Base-by-base conservation (phyloP, 2,329 filamentous ascomycete species). In the Phaeosphaeria sp. region DNA sequence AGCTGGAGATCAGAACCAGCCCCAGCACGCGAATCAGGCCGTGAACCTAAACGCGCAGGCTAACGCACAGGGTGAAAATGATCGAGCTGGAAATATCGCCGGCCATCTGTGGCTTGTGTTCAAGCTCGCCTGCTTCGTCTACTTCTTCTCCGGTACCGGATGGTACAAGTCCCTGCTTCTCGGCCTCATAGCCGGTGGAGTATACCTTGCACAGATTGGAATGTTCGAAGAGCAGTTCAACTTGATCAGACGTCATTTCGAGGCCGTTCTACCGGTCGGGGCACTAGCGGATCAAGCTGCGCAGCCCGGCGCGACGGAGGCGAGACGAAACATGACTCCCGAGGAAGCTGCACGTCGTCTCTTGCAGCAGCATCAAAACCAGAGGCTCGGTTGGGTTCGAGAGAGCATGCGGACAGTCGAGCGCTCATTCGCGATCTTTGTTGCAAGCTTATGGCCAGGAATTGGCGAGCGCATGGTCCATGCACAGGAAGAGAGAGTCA, bases 401-500 rank as follows among this genome's bases (percentile, higher is more conserved):
- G 71, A 76, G 13, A 62, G 51, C 4, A 51, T 86, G 18, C 74
- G 83, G 44, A 78, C 80, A 1, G 71, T 80, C 0, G 86, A 89
- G 69, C 79, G 87, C 39, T 83, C 83, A 1, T 67, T 86, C 42
- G 84, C 85, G n/a, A 76, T 89, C n/a, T 87, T 89, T 58, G 70
- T 89, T 33, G 86, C 86, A 0, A 87, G 84, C 71, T 68, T 89
- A 49, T 83, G 87, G 69, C 87, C 87, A 0, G 87, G 87, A 0
- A 79, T 89, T 24, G 86, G 87, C 0, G 87, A 89, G 69, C 78
- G 84, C 7, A 84, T 87, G 69, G 83, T 89, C 15, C 78, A 81
- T 60, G 86, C 83, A 24, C 79, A 83, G 56, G 82, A 85, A 64
- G 82, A 83, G 52, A 79, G 83, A 17, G 65, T 66, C 36, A 57